Evolutionary conservation across 176 grass and related monocot genomes (phyloP).

Genomic region (Carex kokanica): DNA sequence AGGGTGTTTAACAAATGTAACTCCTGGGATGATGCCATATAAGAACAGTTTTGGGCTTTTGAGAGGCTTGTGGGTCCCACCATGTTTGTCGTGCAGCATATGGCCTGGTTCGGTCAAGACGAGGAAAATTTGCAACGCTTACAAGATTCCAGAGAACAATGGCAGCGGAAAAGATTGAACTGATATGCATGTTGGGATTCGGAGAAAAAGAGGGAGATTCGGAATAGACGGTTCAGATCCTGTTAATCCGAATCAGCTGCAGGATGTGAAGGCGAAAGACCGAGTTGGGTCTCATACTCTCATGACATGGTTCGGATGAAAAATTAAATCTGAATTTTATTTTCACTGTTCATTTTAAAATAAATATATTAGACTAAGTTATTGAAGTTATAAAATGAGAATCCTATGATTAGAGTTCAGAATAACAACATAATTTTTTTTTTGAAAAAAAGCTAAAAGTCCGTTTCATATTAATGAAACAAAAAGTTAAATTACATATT

Average conservation of each 20-base stretch:
- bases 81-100: not conserved
- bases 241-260: not conserved
- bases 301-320: too few relatives aligned
- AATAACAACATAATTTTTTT: too few relatives aligned
- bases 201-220: not conserved
- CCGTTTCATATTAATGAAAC: too few relatives aligned
- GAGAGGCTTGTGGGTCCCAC: not conserved
- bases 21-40: not conserved
- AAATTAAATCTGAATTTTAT: too few relatives aligned
- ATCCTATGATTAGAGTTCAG: too few relatives aligned
- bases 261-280: not conserved
- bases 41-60: constrained; percentile 12
- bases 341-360: too few relatives aligned
- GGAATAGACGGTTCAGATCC: not conserved
- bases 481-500: too few relatives aligned
- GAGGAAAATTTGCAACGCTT: not conserved
- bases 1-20: not conserved
- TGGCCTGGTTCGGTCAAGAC: constrained; percentile 5
- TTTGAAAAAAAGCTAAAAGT: too few relatives aligned
- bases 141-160: not conserved
- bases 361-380: too few relatives aligned
- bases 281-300: not conserved
- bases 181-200: constrained; percentile 8
- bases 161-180: constrained; percentile 13
- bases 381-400: too few relatives aligned